These are phyloP conservation scores for Nannochloropsis gaditana DNA, from an alignment of 108 stramenopile genomes.

Conservation along the genomic window DNA sequence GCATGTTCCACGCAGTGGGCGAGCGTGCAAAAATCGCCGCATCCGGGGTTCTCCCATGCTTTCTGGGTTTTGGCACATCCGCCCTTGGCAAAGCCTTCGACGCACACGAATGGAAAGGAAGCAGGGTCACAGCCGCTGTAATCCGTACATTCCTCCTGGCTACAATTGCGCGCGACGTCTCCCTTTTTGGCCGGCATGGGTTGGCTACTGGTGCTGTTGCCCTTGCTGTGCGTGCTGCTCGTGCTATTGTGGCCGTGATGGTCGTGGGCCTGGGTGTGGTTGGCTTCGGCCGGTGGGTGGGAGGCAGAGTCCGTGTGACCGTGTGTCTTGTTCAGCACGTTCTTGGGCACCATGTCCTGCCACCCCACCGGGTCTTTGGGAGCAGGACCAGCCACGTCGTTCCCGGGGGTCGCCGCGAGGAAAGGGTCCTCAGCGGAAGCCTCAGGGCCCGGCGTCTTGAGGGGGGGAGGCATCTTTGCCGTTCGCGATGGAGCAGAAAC, in stretches of 20 bases:
- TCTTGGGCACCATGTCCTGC: background rate
- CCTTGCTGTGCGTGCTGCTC: too few species aligned
- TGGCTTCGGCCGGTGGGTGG: background rate
- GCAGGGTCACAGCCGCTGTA: background rate
- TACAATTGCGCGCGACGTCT: background rate
- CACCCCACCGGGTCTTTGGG: background rate
- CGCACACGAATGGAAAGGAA: background rate
- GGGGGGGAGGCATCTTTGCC: too few species aligned
- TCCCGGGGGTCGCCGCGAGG: background rate
- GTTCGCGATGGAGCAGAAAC: background rate
- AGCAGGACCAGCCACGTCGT: background rate
- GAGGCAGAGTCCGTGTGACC: background rate
- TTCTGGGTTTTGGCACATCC: background rate
- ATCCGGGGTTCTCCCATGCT: background rate
- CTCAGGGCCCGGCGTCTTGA: too few species aligned
- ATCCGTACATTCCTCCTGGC: background rate
- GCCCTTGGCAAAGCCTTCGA: conserved; percentile 16
- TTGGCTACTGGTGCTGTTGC: too few species aligned
- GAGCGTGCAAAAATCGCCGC: conserved; percentile 1
- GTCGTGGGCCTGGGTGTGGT: background rate
- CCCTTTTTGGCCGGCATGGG: background rate
- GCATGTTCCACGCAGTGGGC: background rate
- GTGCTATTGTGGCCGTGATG: too few species aligned
- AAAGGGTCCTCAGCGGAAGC: too few species aligned
- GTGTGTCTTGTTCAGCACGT: background rate